Evolutionary conservation across 371 early-diverging fungal species (phyloP).

Genomic region (Sporodiniella umbellata): DNA sequence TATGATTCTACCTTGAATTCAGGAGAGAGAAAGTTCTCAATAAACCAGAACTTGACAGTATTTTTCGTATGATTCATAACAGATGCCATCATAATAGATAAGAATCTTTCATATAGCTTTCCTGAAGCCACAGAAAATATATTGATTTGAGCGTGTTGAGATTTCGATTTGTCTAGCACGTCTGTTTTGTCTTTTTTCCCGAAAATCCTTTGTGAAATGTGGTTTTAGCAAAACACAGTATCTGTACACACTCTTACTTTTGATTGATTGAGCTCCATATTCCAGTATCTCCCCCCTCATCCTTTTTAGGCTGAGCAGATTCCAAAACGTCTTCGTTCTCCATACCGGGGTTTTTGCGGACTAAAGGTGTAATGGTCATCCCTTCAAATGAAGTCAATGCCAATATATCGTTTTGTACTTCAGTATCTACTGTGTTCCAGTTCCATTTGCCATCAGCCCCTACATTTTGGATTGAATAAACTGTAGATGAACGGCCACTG

Average conservation of each 20-base stretch:
- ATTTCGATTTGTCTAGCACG: constrained; percentile 2
- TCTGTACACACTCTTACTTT: too few relatives aligned
- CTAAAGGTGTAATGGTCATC: constrained; percentile 70
- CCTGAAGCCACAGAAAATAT: constrained; percentile 97
- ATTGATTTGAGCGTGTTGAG: constrained; percentile 71
- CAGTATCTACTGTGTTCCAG: constrained; percentile 24
- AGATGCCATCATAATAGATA: constrained; percentile 94
- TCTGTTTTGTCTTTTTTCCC: constrained; percentile 11
- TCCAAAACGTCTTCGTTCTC: constrained; percentile 73
- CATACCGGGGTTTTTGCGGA: constrained; percentile 78
- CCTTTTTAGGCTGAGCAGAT: constrained; percentile 16
- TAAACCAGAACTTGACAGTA: constrained; percentile 95
- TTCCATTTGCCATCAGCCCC: constrained; percentile 52
- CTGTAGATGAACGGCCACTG: constrained; percentile 75
- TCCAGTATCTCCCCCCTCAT: constrained; percentile 1
- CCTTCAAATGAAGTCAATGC: constrained; percentile 81
- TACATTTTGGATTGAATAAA: constrained; percentile 72
- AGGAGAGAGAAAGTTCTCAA: constrained; percentile 95
- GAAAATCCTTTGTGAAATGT: constrained; percentile 21
- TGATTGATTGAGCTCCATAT: constrained; percentile 40
- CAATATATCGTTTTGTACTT: constrained; percentile 41
- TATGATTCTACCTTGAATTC: constrained; percentile 83
- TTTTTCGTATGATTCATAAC: constrained; percentile 85
- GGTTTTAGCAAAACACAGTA: too few relatives aligned
- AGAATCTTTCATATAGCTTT: constrained; percentile 93